Evolutionary conservation across 2,329 filamentous ascomycete species (phyloP), one percentile per base, ranked within the genome.

Genomic region (Endoconidiophora laricicola): DNA sequence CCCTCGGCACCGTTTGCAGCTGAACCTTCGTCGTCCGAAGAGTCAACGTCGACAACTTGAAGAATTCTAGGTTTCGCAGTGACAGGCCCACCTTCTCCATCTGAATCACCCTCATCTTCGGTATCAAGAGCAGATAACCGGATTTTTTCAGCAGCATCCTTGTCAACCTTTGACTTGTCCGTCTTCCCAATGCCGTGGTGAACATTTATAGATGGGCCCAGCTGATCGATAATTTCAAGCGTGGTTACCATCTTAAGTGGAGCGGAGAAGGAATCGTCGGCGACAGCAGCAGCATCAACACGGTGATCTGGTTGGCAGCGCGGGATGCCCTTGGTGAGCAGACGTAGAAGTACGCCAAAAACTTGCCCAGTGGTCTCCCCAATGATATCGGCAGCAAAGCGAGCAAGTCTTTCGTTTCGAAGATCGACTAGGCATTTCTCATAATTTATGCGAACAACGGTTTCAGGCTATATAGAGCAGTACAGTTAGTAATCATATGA

Each of bases 391-490:
- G 79, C 72, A 1, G 79, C 86, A 51, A 87, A 75, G n/a, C 78
- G 71, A 48, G 81, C 77, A 2, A 96, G 77, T 18, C 79, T 77
- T 55, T 81, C 74, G 58, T 86, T 94, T 51, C 90, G 84, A 55
- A 94, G 70, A 46, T 84, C 79, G 7, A 95, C 84, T 5, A 81
- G 70, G 53, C 86, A 85, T 62, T 90, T 93, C 50, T 88, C 82
- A 59, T 86, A 81, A 60, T 94, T 95, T 49, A 95, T 70, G 24
- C 81, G 78, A 45, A 96, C 69, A 36, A 88, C 72, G 55, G 87
- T 69, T 52, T 83, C 75, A 46, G 78, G 74, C 80, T 93, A 60
- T 9, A 44, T n/a, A 20, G 1, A 51, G 40, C 41, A 24, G 5
- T 6, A 2, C 6, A 18, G 57, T 64, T 57, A 66, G 60, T 46